Conservation (phyloP, 345 rosid genomes). For the Garcia nutans region DNA sequence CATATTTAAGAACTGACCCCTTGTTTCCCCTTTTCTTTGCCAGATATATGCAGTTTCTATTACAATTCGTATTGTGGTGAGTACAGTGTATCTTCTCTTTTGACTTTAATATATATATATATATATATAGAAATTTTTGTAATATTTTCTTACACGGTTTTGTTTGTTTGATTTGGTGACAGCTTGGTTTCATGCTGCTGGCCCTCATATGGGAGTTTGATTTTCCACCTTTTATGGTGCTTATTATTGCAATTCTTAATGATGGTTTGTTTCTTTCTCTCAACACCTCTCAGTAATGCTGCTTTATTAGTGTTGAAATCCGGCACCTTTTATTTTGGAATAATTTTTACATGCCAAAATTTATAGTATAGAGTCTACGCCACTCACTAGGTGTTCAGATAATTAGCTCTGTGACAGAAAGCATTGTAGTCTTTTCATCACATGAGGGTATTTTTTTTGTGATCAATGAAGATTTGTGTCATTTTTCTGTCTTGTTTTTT, state of each 20-base stretch:
- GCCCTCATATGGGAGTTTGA: slow-evolving; percentile 98
- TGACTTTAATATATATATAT: background rate
- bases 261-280: slow-evolving; percentile 52
- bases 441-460: background rate
- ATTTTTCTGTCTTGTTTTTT: background rate
- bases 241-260: slow-evolving; percentile 92
- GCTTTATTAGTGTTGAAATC: too few species aligned
- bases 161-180: slow-evolving; percentile 26
- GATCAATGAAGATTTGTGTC: background rate
- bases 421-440: too few species aligned
- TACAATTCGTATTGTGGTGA: slow-evolving; percentile 98
- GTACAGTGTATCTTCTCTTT: slow-evolving; percentile 17
- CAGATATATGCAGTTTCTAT: slow-evolving; percentile 99
- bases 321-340: too few species aligned
- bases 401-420: too few species aligned
- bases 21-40: slow-evolving; percentile 14
- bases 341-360: too few species aligned
- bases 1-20: slow-evolving; percentile 15
- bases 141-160: background rate
- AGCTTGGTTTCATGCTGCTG: slow-evolving; percentile 98
- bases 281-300: background rate
- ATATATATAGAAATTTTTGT: background rate
- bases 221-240: slow-evolving; percentile 99
- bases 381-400: too few species aligned
- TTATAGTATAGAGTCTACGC: too few species aligned